Base-by-base conservation (phyloP, 768 basidiomycete genomes). In the Pleurotus eryngii region DNA sequence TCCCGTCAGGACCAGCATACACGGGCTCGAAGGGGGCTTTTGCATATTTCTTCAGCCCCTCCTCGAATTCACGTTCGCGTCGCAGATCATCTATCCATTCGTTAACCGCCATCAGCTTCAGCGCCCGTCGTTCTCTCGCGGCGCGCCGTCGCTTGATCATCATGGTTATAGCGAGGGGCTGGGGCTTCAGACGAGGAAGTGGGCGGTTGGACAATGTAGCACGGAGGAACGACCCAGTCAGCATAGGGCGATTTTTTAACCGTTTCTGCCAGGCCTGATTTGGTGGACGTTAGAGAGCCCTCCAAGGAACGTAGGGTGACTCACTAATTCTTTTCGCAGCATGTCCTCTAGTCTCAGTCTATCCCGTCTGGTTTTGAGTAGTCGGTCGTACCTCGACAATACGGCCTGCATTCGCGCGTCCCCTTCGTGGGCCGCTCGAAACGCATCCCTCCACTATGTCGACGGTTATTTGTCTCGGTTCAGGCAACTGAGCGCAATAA, bases 181-280 rank as follows among this genome's bases (percentile, higher is more conserved):
- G 92, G 0, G 90, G 92, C 40, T 80, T 83, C 62, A 97, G 73
- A 0, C 90, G 83, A 0, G 92, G 92, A 12, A 97, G 79, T 1
- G 92, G 90, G 0, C 72, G 76, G 66, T 92, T 83, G 70, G 71
- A 82, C 6, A 81, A 51, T 0, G 86, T 77, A 0, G 92, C 81
- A 9, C 82, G 83, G n/a, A 92, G 66, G 67, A 82, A 81, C 1
- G 77, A 79, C 4, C 92, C 89, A 5, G 90, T 92, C 58, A 92
- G 70, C 35, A 87, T 85, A 11, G 89, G 86, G 3, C 85, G 81
- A 18, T 75, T 80, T 38, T 74, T 77, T 39, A 89, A 71, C 20
- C 74, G 74, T 6, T 75, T 63, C 57, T 78, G 78, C 76, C 85
- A 88, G 54, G 78, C 81, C 86, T 90, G 59, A 38, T 49, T 49